Evolutionary conservation across 2,329 filamentous ascomycete genomes (phyloP).

Genomic region (Botrytis sinoallii): DNA sequence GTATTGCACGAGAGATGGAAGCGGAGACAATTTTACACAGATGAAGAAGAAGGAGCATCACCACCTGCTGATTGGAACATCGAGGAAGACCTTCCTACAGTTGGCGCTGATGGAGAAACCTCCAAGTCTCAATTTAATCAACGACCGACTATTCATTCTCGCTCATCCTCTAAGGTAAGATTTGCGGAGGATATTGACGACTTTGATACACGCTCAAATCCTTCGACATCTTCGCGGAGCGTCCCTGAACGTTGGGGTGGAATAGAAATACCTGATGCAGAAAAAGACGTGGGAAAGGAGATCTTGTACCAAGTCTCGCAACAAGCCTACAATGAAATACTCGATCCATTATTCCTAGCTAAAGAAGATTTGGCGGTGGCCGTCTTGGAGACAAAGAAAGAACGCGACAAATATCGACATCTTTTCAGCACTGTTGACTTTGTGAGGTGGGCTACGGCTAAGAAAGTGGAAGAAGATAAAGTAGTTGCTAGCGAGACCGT

Average conservation of each 20-base stretch:
- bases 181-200: conserved; percentile 72
- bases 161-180: conserved; percentile 75
- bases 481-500: neutral
- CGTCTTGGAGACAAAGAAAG: conserved; percentile 58
- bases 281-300: conserved; percentile 69
- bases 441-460: conserved; percentile 34
- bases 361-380: conserved; percentile 74
- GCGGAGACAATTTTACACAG: conserved; percentile 75
- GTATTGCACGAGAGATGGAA: conserved; percentile 69
- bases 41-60: conserved; percentile 76
- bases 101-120: conserved; percentile 39
- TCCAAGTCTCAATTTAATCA: conserved; percentile 45
- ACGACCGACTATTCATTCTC: conserved; percentile 51
- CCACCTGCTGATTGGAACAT: conserved; percentile 62
- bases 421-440: conserved; percentile 47
- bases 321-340: conserved; percentile 87
- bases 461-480: conserved; percentile 18
- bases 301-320: conserved; percentile 89
- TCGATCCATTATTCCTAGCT: conserved; percentile 79
- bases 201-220: conserved; percentile 67
- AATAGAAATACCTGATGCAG: conserved; percentile 74
- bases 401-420: conserved; percentile 56
- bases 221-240: conserved; percentile 68
- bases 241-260: conserved; percentile 73
- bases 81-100: conserved; percentile 52